These are phyloP conservation scores for Cryptococcus sp. DNA, from an alignment of 1,284 basidiomycete genomes.

Conservation along the genomic window DNA sequence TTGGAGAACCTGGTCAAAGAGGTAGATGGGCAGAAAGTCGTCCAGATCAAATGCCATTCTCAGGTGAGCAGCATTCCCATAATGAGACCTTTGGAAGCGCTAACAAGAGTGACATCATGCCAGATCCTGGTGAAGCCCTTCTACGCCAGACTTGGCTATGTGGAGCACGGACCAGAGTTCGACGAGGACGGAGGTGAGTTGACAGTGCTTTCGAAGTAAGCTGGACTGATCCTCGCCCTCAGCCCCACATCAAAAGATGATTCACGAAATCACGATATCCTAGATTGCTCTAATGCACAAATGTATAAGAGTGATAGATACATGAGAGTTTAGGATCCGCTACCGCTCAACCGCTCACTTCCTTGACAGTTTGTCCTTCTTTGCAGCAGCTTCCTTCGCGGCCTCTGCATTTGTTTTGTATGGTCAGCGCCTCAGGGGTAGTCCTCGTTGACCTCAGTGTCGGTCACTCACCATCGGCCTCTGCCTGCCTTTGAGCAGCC, in stretches of 20 bases:
- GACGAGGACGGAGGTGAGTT: constrained; percentile 62
- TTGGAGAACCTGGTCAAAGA: constrained; percentile 13
- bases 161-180: constrained; percentile 62
- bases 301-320: not conserved
- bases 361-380: constrained; percentile 39
- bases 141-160: constrained; percentile 62
- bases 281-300: not conserved
- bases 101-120: not conserved
- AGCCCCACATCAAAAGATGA: constrained; percentile 22
- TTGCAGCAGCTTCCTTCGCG: constrained; percentile 46
- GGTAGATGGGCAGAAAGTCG: constrained; percentile 17
- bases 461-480: constrained; percentile 63
- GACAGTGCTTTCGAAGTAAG: constrained; percentile 21
- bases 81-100: not conserved
- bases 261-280: constrained; percentile 8
- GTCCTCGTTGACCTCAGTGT: too few relatives aligned
- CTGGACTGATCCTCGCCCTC: not conserved
- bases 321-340: not conserved
- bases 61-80: constrained; percentile 30
- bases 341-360: constrained; percentile 4
- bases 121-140: constrained; percentile 47
- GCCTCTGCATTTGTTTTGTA: constrained; percentile 29
- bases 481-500: constrained; percentile 78
- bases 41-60: constrained; percentile 39
- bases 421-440: not conserved